phyloP scores from a whole-genome alignment of 1,284 basidiomycete species.

The Microbotryum scabiosae region DNA sequence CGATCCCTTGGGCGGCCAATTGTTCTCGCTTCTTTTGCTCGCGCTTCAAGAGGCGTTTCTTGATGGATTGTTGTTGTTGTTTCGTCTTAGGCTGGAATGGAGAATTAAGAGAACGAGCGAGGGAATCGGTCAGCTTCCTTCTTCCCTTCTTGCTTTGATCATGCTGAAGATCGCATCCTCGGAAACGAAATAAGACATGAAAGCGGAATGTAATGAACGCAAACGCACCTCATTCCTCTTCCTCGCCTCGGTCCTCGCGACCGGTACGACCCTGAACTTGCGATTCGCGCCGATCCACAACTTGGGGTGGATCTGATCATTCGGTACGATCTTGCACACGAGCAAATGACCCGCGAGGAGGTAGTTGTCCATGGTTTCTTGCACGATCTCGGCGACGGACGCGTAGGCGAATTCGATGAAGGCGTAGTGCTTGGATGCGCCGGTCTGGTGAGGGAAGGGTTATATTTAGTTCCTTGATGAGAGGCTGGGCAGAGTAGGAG shows the following conservation, averaged over 20 bases:
- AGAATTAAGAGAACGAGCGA: neutral
- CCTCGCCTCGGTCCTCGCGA: slow-evolving; percentile 54
- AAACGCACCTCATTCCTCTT: slow-evolving; percentile 67
- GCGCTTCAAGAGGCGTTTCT: slow-evolving; percentile 63
- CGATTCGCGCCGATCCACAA: slow-evolving; percentile 95
- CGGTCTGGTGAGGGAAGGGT: no score
- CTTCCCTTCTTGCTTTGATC: no score
- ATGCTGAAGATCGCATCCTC: no score
- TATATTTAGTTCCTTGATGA: no score
- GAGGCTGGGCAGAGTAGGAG: no score
- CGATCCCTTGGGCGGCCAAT: slow-evolving; percentile 71
- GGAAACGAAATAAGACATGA: neutral
- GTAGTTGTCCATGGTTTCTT: slow-evolving; percentile 99
- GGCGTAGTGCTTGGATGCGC: slow-evolving; percentile 89
- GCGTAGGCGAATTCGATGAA: slow-evolving; percentile 90
- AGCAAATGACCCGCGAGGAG: slow-evolving; percentile 88
- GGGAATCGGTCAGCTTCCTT: neutral
- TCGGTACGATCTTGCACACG: slow-evolving; percentile 74
- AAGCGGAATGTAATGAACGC: neutral
- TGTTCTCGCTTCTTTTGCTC: slow-evolving; percentile 71
- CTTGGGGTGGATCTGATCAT: slow-evolving; percentile 81
- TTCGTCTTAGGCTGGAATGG: slow-evolving; percentile 59
- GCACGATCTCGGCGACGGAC: slow-evolving; percentile 86
- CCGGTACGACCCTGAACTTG: slow-evolving; percentile 72
- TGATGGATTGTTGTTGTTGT: slow-evolving; percentile 59